phyloP scores from a whole-genome alignment of 345 rosid species.

The Eucalyptus cloeziana region DNA sequence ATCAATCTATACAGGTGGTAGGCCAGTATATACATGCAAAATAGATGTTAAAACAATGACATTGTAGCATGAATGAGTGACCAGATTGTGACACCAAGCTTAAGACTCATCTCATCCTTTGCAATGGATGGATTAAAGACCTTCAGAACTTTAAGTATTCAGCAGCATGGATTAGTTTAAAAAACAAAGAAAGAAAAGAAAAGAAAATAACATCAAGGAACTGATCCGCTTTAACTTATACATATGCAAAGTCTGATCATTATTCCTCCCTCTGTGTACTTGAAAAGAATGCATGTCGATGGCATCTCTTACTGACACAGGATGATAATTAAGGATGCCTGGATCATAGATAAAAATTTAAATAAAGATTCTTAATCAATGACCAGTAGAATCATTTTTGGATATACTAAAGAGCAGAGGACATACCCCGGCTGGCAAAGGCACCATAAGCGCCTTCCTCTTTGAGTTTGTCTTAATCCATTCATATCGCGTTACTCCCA shows the following conservation, averaged over 20 bases:
- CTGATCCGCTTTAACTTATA: background rate
- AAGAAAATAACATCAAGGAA: background rate
- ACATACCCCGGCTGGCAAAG: constrained; percentile 91
- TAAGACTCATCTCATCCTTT: background rate
- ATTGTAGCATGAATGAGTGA: background rate
- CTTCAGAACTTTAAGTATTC: background rate
- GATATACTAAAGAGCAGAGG: background rate
- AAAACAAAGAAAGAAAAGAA: background rate
- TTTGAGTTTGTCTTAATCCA: constrained; percentile 72
- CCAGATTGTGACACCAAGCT: background rate
- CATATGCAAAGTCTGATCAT: background rate
- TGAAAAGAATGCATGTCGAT: background rate
- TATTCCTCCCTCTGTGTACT: background rate
- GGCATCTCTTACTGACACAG: background rate
- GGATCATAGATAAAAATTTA: background rate
- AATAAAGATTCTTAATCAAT: background rate
- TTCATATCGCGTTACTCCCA: constrained; percentile 90
- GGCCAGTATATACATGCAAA: background rate
- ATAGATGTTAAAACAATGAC: background rate
- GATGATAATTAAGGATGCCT: background rate
- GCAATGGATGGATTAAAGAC: background rate
- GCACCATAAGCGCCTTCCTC: constrained; percentile 72
- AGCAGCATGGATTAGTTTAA: background rate
- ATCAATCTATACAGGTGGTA: background rate
- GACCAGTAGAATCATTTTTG: background rate